Evolutionary conservation across 2,329 filamentous ascomycete species (phyloP).

Genomic region (Hymenoscyphus fructigenus): DNA sequence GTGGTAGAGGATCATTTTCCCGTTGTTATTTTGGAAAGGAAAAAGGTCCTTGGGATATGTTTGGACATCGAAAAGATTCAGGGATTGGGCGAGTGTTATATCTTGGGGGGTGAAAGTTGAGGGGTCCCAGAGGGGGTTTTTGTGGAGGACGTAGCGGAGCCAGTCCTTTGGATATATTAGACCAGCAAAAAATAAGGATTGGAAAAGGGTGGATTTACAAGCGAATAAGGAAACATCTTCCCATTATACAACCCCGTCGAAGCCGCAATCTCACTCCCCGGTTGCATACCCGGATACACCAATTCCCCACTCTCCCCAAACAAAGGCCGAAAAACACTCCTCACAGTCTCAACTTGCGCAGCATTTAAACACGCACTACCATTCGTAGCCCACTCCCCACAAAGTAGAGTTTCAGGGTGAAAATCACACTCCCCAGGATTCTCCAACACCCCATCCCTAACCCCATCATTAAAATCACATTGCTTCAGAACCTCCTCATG

Average conservation of each 20-base stretch:
- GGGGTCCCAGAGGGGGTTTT: conserved; percentile 41
- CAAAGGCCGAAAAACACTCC: conserved; percentile 21
- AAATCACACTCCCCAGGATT: conserved; percentile 40
- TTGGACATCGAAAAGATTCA: conserved; percentile 32
- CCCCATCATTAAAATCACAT: conserved; percentile 50
- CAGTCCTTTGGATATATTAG: conserved; percentile 38
- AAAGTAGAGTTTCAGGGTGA: conserved; percentile 32
- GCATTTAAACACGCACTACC: conserved; percentile 19
- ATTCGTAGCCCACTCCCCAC: conserved; percentile 6
- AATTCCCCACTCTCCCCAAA: conserved; percentile 19
- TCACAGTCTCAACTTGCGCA: conserved; percentile 25
- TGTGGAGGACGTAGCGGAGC: conserved; percentile 49
- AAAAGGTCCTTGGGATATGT: conserved; percentile 27
- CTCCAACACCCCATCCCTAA: conserved; percentile 46
- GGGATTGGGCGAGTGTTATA: conserved; percentile 33
- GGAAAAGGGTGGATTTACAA: conserved; percentile 13
- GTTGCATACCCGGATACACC: conserved; percentile 43
- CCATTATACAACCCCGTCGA: conserved; percentile 39
- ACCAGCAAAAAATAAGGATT: neutral
- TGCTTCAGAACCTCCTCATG: conserved; percentile 44
- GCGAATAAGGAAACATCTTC: conserved; percentile 21
- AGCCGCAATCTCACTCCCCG: conserved; percentile 45
- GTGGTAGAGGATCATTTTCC: conserved; percentile 44
- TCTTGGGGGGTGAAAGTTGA: conserved; percentile 41
- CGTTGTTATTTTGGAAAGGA: conserved; percentile 20